Percentiles rank a stretch among this genome's conserved stretches.
Evolutionary conservation across 257 asterid genomes (phyloP).

Genomic region (Sherardia arvensis): DNA sequence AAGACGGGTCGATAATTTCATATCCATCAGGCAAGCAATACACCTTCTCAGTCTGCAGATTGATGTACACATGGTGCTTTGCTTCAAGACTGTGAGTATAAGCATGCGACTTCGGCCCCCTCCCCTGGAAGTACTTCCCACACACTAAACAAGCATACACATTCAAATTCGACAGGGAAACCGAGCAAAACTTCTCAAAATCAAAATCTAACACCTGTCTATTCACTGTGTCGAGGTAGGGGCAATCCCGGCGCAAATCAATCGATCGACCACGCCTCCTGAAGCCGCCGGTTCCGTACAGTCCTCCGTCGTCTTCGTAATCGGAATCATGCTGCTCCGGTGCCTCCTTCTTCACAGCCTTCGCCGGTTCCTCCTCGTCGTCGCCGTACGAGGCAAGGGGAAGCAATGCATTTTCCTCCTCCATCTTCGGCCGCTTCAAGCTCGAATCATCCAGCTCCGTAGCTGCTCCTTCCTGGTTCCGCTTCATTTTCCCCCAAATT

Average conservation of each 20-base stretch:
- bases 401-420: constrained; percentile 63
- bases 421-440: constrained; percentile 46
- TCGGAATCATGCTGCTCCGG: constrained; percentile 20
- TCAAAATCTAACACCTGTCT: constrained; percentile 99
- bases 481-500: neutral
- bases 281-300: too few species aligned
- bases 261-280: constrained; percentile 41
- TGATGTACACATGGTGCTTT: constrained; percentile 91
- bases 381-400: constrained; percentile 71
- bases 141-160: constrained; percentile 96
- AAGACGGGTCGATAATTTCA: constrained; percentile 81
- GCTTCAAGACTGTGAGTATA: constrained; percentile 98
- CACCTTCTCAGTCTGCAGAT: constrained; percentile 87
- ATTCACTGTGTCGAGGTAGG: constrained; percentile 90
- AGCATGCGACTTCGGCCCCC: constrained; percentile 92
- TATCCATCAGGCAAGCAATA: constrained; percentile 99
- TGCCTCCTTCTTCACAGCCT: constrained; percentile 22
- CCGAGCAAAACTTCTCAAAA: constrained; percentile 92
- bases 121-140: constrained; percentile 96
- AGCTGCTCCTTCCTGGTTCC: constrained; percentile 1
- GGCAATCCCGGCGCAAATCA: constrained; percentile 91
- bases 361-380: constrained; percentile 63
- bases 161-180: constrained; percentile 87
- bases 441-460: constrained; percentile 25
- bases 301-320: constrained; percentile 35